phyloP scores from a whole-genome alignment of 2,329 filamentous ascomycete genomes.

The Colletotrichum falcatum region DNA sequence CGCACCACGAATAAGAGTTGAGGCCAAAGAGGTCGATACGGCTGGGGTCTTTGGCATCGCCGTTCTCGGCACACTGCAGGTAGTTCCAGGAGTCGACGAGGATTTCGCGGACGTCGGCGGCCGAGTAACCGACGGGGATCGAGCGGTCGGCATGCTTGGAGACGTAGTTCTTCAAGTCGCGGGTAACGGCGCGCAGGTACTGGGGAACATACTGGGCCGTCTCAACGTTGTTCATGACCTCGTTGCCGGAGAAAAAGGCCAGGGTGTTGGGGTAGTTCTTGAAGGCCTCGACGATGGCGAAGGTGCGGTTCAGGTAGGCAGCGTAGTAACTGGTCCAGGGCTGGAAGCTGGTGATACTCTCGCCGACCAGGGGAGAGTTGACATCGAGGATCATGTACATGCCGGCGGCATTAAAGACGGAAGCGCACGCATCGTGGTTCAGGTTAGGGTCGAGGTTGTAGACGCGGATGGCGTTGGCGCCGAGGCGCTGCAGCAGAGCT shows the following conservation, averaged over 20 bases:
- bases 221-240: slow-evolving; percentile 76
- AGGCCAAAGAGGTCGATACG: slow-evolving; percentile 81
- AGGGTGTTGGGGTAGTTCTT: slow-evolving; percentile 75
- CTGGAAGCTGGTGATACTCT: slow-evolving; percentile 65
- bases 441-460: slow-evolving; percentile 75
- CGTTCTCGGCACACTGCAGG: slow-evolving; percentile 73
- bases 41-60: slow-evolving; percentile 68
- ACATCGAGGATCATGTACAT: slow-evolving; percentile 79
- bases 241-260: slow-evolving; percentile 83
- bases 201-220: slow-evolving; percentile 72
- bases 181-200: slow-evolving; percentile 80
- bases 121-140: slow-evolving; percentile 85
- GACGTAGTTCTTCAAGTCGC: slow-evolving; percentile 86
- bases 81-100: slow-evolving; percentile 82
- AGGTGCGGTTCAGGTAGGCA: slow-evolving; percentile 73
- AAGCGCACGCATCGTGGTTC: slow-evolving; percentile 75
- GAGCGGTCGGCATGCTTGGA: slow-evolving; percentile 74
- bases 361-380: slow-evolving; percentile 72
- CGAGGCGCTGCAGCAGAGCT: slow-evolving; percentile 72
- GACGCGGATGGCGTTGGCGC: slow-evolving; percentile 76
- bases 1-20: slow-evolving; percentile 80
- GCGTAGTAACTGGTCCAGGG: slow-evolving; percentile 72
- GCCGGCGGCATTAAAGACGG: slow-evolving; percentile 75
- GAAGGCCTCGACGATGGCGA: slow-evolving; percentile 75
- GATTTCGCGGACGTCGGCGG: slow-evolving; percentile 80